These are phyloP conservation scores for Crithidia acanthocephali DNA, from an alignment of 208 protist genomes.

Conservation along the genomic window DNA sequence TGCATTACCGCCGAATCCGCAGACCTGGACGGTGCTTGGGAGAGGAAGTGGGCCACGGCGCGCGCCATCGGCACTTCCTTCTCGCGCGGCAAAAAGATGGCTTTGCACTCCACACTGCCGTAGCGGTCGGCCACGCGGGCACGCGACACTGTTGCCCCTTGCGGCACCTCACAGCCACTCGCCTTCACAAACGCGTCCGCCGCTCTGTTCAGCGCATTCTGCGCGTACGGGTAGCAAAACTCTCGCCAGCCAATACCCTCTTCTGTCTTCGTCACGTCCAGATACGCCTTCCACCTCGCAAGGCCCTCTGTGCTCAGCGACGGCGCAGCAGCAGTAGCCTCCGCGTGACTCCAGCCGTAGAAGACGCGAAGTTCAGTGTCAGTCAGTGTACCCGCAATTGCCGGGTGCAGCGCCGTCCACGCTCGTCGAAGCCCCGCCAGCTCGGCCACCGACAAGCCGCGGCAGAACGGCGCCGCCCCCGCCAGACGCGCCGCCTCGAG, in stretches of 20 bases:
- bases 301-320: slow-evolving; percentile 25
- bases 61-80: slow-evolving; percentile 55
- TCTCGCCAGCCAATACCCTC: slow-evolving; percentile 53
- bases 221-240: slow-evolving; percentile 73
- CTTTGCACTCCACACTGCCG: slow-evolving; percentile 27
- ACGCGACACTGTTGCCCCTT: slow-evolving; percentile 33
- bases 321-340: slow-evolving; percentile 19
- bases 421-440: slow-evolving; percentile 53
- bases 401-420: slow-evolving; percentile 60
- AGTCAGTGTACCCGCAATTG: slow-evolving; percentile 38
- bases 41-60: slow-evolving; percentile 31
- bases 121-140: slow-evolving; percentile 32
- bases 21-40: background rate
- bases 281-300: slow-evolving; percentile 38
- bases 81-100: slow-evolving; percentile 46
- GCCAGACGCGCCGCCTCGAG: slow-evolving; percentile 19
- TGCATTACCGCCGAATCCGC: background rate
- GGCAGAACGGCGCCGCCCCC: slow-evolving; percentile 28
- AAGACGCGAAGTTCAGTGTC: slow-evolving; percentile 50
- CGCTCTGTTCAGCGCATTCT: slow-evolving; percentile 33
- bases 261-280: slow-evolving; percentile 38
- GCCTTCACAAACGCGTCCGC: slow-evolving; percentile 28
- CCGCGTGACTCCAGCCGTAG: slow-evolving; percentile 61
- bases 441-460: slow-evolving; percentile 34
- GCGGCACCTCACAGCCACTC: slow-evolving; percentile 34